These are phyloP conservation scores for Endotrypanum monterogeii DNA, from an alignment of 208 protist species.

Conservation along the genomic window DNA sequence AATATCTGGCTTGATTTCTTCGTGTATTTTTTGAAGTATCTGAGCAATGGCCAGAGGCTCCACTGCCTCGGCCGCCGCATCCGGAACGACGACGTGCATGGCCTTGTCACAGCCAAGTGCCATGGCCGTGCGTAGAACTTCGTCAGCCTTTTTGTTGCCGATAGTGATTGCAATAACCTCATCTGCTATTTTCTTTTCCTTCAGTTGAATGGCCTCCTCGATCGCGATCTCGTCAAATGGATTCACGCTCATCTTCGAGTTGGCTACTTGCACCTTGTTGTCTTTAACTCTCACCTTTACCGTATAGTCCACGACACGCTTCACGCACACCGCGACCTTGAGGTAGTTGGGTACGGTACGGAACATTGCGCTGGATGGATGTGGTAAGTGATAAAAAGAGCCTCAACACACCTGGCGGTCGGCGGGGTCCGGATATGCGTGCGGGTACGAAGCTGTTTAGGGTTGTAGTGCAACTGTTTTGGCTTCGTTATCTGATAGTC, in stretches of 20 bases:
- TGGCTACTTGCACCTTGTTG: conserved; percentile 94
- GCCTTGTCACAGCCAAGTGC: conserved; percentile 96
- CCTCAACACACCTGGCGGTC: neutral
- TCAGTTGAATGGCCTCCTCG: conserved; percentile 95
- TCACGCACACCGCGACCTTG: conserved; percentile 95
- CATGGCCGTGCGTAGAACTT: conserved; percentile 92
- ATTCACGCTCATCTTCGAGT: conserved; percentile 97
- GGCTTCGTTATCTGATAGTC: no score
- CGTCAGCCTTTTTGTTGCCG: conserved; percentile 88
- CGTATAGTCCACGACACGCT: conserved; percentile 97
- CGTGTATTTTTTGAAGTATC: conserved; percentile 91
- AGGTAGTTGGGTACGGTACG: conserved; percentile 58
- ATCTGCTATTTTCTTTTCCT: conserved; percentile 89
- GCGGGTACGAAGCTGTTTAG: neutral
- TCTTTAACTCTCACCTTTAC: conserved; percentile 96
- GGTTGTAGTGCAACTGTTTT: no score
- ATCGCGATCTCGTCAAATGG: conserved; percentile 97
- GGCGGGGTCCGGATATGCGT: no score
- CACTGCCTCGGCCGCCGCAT: conserved; percentile 62
- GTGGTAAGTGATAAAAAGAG: neutral
- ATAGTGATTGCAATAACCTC: conserved; percentile 95
- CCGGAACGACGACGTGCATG: conserved; percentile 90
- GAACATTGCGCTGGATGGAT: conserved; percentile 32
- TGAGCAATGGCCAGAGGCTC: conserved; percentile 94
- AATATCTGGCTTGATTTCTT: conserved; percentile 85